Base-by-base conservation (phyloP, 148 eudicot species). In the Dianthus caryophyllus region DNA sequence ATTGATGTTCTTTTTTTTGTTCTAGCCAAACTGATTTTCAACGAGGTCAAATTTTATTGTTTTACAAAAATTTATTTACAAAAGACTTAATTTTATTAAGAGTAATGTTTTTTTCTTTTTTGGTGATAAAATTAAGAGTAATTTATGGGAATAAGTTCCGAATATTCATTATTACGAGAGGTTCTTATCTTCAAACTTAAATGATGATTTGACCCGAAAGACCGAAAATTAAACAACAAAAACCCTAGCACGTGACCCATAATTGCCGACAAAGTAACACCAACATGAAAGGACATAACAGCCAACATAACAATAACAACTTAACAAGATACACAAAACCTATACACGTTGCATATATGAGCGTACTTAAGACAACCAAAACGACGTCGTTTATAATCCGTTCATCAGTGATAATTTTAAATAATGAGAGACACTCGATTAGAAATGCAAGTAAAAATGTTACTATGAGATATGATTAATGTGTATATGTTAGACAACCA, bases 261-360 rank as follows among this genome's bases (percentile, higher is more conserved):
- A 6, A 87, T 57, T 2, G 73, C 82, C 4, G 58, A 81, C 17
- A 86, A 22, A 33, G 84, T 77, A 27, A 86, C 72, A 3, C 88
- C 91, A 9, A 16, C 84, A 33, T 86, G 82, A 31, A 78, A 86
- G 2, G 86, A 82, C 88, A 86, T 86, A 18, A 84, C 46, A 3
- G 87, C 87, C 55, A 86, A 66, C 84, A 83, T 83, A 25, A 81
- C 72, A 38, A 86, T 31, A n/a, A n/a, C n/a, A n/a, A n/a, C n/a
- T n/a, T 84, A 26, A 81, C 73, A 39, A 86, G 33, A 43, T 81
- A 83, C 1, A 79, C 82, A 1, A 81, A 31, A 2, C 81, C 78
- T 52, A 79, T 70, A 24, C 85, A 71, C 2, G 81, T 0, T 0
- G 71, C 65, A 61, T 85, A 79, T 0, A 79, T 25, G 1, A 56